These are phyloP conservation scores for Phytopythium mirpurense DNA, from an alignment of 352 stramenopile genomes.

Conservation along the genomic window DNA sequence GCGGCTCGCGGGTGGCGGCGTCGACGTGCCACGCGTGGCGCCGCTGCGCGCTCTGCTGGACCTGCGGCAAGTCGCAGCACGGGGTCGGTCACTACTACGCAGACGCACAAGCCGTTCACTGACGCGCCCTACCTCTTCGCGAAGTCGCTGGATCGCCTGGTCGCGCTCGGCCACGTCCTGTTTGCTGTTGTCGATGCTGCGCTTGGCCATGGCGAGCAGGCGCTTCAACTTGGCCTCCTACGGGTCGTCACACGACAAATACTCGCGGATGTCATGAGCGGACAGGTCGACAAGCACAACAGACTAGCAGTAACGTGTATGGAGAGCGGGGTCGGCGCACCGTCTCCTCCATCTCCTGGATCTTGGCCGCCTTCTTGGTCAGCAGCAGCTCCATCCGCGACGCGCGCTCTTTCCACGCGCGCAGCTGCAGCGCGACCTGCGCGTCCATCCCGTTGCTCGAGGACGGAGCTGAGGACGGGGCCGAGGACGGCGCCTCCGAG, in stretches of 20 bases:
- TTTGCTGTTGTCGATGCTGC: slow-evolving; percentile 88
- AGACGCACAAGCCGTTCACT: background rate
- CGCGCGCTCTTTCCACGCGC: slow-evolving; percentile 56
- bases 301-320: background rate
- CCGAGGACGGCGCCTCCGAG: background rate
- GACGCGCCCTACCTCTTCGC: slow-evolving; percentile 24
- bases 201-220: slow-evolving; percentile 81
- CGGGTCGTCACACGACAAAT: background rate
- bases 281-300: background rate
- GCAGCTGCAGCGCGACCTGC: slow-evolving; percentile 27
- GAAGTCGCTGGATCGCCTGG: slow-evolving; percentile 36
- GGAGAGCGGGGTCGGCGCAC: slow-evolving; percentile 14
- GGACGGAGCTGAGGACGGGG: background rate
- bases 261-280: background rate
- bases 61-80: slow-evolving; percentile 3
- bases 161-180: slow-evolving; percentile 73
- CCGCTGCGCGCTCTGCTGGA: slow-evolving; percentile 24
- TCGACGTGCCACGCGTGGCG: slow-evolving; percentile 49
- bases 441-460: slow-evolving; percentile 15
- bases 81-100: background rate
- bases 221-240: slow-evolving; percentile 81
- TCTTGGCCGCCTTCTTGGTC: slow-evolving; percentile 61
- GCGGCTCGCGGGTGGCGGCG: slow-evolving; percentile 44
- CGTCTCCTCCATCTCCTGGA: slow-evolving; percentile 77
- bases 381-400: slow-evolving; percentile 57